A percentile compares a stretch with the other conserved stretches of the same genome.
Evolutionary conservation across 2,329 filamentous ascomycete species (phyloP).

Genomic region (Fusarium nanum): DNA sequence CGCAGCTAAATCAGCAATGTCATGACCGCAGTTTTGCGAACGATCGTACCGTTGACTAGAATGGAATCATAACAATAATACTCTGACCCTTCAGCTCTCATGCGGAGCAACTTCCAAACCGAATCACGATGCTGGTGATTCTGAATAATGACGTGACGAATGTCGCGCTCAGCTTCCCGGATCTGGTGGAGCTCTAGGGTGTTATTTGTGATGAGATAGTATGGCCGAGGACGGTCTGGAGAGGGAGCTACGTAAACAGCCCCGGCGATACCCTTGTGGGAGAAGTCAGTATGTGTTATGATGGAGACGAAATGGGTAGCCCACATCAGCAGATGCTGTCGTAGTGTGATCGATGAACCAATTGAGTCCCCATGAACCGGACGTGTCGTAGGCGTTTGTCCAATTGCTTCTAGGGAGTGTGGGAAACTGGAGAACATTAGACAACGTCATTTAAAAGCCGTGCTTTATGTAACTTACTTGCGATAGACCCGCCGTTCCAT

Average conservation of each 20-base stretch:
- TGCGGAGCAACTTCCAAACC: conserved; percentile 7
- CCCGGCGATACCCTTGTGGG: neutral
- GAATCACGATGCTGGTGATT: conserved; percentile 15
- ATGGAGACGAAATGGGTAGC: neutral
- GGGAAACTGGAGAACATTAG: neutral
- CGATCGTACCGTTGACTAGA: neutral
- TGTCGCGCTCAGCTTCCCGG: neutral
- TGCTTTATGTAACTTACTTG: neutral
- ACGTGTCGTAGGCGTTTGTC: neutral
- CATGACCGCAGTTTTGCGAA: accelerated
- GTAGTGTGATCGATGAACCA: conserved; percentile 2
- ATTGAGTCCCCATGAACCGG: neutral
- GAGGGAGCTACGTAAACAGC: conserved; percentile 5
- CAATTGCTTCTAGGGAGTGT: conserved; percentile 1
- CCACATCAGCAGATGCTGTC: neutral
- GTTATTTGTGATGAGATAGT: conserved; percentile 1
- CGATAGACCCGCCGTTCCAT: neutral
- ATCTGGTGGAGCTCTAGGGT: conserved; percentile 1
- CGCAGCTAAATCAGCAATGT: neutral
- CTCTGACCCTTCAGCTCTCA: conserved; percentile 10
- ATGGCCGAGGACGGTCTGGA: neutral
- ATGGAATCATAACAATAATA: conserved; percentile 14
- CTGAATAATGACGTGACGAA: conserved; percentile 2
- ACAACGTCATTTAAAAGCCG: accelerated
- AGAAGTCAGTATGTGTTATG: accelerated